Evolutionary conservation across 805 yeast species (phyloP), one percentile per base, ranked within the genome.

Genomic region (Yamadazyma endophytica): DNA sequence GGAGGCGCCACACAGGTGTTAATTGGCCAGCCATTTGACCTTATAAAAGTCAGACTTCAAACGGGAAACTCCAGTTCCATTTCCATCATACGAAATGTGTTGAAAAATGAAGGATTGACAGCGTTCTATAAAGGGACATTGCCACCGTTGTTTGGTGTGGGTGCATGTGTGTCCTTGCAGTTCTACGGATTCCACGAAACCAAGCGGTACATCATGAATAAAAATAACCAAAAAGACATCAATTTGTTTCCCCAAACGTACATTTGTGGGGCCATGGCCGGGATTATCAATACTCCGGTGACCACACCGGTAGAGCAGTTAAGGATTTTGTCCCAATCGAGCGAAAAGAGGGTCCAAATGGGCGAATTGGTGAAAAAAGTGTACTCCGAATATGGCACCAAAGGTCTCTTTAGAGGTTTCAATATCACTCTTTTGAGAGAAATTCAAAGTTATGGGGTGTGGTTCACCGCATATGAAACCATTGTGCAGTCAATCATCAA

Each of bases 121-220:
- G 70, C 72, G 2, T 66, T 66, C 43, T 66, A 66, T 44, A 66
- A 66, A 37, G 72, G 72, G 5, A 66, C 72, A 0, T 40, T 64
- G 21, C 59, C 72, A 2, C 72, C 72, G 2, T 49, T 66, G 16
- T 51, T 65, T 35, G 72, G 72, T 0, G 72, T 66, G 5, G 61
- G 84, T 1, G 78, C 73, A 1, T 79, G 86, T 58, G 86, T 79
- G 6, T 76, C 82, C 2, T 56, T 78, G 19, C 86, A 79, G 46
- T 79, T 79, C 50, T 79, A 78, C 45, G 84, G 86, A 1, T 82
- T 78, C 46, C 83, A 77, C 47, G 86, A 79, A 47, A 68, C 82
- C 21, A 76, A 74, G 46, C 60, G 90, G 36, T 82, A 75, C 49
- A 41, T 79, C 14, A 47, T 70, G 33, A 53, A 54, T 5, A 52